Evolutionary conservation across 2,329 filamentous ascomycete species (phyloP), one percentile per base, ranked within the genome.

Genomic region (Lachnellula hyalina): DNA sequence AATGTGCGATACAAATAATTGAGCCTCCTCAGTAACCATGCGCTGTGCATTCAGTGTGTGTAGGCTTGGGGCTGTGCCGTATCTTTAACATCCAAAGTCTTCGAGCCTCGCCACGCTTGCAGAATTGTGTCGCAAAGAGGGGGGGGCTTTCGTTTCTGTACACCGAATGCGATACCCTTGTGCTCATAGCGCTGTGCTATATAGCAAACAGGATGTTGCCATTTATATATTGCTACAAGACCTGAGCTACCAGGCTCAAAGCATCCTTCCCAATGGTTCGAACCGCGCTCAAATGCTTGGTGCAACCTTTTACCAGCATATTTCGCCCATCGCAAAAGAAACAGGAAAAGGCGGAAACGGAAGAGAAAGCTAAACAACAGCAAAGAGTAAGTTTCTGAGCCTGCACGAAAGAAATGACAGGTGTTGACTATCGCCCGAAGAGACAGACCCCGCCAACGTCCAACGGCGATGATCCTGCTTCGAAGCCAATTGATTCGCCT

Each of bases 161-260:
- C 45, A 47, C 44, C 44, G 51, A 53, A 15, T 42, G 32, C 35
- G 38, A 40, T n/a, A 40, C 15, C 38, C 38, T n/a, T 40, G 38
- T n/a, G 9, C 17, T 17, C 38, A 40, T 40, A n/a, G 9, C n/a
- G 21, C 17, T 35, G 28, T 9, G n/a, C 12, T 47, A 15, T 47
- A 25, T 25, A 46, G 50, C 49, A 54, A 32, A 36, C 44, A 28
- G 40, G 49, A 50, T 50, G 47, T 40, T 32, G 35, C 52, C 42
- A 35, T 34, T 44, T 6, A 46, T 34, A n/a, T 40, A 15, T 47
- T 32, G 51, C 51, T 17, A 38, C 46, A 25, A 17, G 15, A n/a
- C 52, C 34, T 50, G 52, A 49, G 35, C 44, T 23, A 23, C 38
- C 23, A 44, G 38, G 49, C 28, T n/a, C 5, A 15, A n/a, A 44